phyloP scores from a whole-genome alignment of 2,329 filamentous ascomycete species.

The Trichoderma atrobrunneum region DNA sequence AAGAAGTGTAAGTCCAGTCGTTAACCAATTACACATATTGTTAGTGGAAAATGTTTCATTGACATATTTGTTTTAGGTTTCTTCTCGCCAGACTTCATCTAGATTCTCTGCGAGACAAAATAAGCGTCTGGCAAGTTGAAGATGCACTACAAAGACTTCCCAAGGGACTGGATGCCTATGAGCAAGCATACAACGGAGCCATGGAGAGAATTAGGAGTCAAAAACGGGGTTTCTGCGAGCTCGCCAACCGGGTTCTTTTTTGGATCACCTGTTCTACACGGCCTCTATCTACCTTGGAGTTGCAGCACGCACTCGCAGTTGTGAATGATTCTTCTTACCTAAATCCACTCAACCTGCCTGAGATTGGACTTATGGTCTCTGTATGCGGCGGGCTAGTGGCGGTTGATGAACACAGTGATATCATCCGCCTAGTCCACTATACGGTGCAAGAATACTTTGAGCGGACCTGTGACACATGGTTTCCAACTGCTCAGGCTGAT shows the following conservation, averaged over 20 bases:
- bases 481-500: background rate
- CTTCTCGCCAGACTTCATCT: background rate
- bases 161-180: background rate
- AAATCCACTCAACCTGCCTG: background rate
- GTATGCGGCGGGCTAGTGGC: background rate
- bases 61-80: background rate
- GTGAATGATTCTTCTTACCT: background rate
- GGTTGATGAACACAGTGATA: background rate
- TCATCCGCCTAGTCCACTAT: background rate
- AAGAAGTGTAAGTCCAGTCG: too few relatives aligned
- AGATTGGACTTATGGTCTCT: background rate
- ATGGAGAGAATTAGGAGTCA: background rate
- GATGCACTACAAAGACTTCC: background rate
- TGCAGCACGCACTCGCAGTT: background rate
- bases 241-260: background rate
- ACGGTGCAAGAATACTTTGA: background rate
- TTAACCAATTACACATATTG: too few relatives aligned
- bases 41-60: too few relatives aligned
- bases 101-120: background rate
- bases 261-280: background rate
- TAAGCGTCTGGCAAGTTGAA: background rate
- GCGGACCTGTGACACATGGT: background rate
- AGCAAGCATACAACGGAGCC: background rate
- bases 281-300: background rate
- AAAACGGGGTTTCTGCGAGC: background rate